Conservation (phyloP, 1,284 basidiomycete genomes). For the Irpex sp. region DNA sequence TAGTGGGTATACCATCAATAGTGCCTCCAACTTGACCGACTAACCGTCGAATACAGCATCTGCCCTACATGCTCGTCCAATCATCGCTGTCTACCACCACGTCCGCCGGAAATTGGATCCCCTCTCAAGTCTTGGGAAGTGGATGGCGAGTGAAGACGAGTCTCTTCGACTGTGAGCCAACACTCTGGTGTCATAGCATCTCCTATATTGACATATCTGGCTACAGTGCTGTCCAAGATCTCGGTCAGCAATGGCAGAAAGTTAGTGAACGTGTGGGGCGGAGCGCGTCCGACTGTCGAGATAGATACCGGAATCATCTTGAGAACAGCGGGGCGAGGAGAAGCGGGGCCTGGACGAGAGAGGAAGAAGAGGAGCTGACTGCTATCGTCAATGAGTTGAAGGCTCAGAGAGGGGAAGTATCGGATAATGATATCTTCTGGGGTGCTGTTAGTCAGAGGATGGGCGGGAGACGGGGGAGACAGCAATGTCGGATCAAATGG, state of each 20-base stretch:
- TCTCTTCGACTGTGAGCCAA: slow-evolving; percentile 52
- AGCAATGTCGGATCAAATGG: slow-evolving; percentile 87
- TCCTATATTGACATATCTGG: slow-evolving; percentile 5
- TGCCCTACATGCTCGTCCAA: slow-evolving; percentile 68
- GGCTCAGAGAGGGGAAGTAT: slow-evolving; percentile 58
- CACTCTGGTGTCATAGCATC: background rate
- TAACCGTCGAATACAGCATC: slow-evolving; percentile 38
- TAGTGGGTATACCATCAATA: slow-evolving; percentile 43
- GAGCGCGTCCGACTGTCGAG: slow-evolving; percentile 76
- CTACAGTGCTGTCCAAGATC: slow-evolving; percentile 56
- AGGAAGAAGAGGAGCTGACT: slow-evolving; percentile 70
- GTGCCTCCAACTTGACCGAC: background rate
- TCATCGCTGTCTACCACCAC: slow-evolving; percentile 80
- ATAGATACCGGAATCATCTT: slow-evolving; percentile 79
- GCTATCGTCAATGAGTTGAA: slow-evolving; percentile 72
- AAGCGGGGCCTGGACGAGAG: slow-evolving; percentile 57
- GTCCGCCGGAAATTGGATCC: slow-evolving; percentile 69
- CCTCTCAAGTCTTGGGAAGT: slow-evolving; percentile 62
- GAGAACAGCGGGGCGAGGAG: slow-evolving; percentile 54
- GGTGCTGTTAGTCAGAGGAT: slow-evolving; percentile 69
- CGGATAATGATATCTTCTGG: slow-evolving; percentile 82
- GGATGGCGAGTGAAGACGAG: slow-evolving; percentile 67
- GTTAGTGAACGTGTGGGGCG: slow-evolving; percentile 66
- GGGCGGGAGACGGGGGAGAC: slow-evolving; percentile 68
- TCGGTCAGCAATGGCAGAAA: slow-evolving; percentile 80